Percentiles rank a stretch among this genome's conserved stretches.
Conservation (phyloP, 2,329 filamentous ascomycete species). For the Cladosporium halotolerans region DNA sequence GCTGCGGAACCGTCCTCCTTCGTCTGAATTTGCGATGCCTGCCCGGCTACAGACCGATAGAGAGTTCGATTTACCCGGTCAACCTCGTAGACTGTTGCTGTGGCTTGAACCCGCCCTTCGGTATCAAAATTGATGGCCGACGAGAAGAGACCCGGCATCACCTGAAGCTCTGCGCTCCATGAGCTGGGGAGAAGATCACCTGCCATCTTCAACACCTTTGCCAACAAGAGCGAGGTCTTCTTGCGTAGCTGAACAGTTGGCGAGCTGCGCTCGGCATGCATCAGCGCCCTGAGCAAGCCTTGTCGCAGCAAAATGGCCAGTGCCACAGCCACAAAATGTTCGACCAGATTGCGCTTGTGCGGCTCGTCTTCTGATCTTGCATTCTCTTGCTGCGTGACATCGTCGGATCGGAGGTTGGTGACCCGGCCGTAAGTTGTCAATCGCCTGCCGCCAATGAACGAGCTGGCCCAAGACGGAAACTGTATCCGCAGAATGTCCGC, state of each 20-base stretch:
- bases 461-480: conserved; percentile 87
- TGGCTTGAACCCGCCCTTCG: conserved; percentile 71
- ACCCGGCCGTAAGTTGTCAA: conserved; percentile 96
- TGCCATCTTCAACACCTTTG: conserved; percentile 83
- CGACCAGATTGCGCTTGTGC: conserved; percentile 69
- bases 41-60: conserved; percentile 63
- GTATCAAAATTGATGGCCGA: conserved; percentile 66
- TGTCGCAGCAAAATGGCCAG: conserved; percentile 79
- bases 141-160: conserved; percentile 78
- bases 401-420: conserved; percentile 66
- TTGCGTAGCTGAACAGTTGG: conserved; percentile 68
- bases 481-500: conserved; percentile 85
- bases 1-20: conserved; percentile 27
- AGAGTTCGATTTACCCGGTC: conserved; percentile 93
- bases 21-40: conserved; percentile 15
- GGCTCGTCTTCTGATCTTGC: conserved; percentile 58
- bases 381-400: conserved; percentile 45
- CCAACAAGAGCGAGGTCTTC: conserved; percentile 84
- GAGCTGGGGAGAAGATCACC: conserved; percentile 75
- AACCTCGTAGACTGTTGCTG: conserved; percentile 92
- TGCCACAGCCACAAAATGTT: conserved; percentile 87
- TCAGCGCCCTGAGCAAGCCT: conserved; percentile 53
- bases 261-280: conserved; percentile 60
- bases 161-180: conserved; percentile 78
- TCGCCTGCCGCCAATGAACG: conserved; percentile 84